Evolutionary conservation across 2,329 filamentous ascomycete genomes (phyloP), one percentile per base, ranked within the genome.

Genomic region (Ascosphaera acerosa): DNA sequence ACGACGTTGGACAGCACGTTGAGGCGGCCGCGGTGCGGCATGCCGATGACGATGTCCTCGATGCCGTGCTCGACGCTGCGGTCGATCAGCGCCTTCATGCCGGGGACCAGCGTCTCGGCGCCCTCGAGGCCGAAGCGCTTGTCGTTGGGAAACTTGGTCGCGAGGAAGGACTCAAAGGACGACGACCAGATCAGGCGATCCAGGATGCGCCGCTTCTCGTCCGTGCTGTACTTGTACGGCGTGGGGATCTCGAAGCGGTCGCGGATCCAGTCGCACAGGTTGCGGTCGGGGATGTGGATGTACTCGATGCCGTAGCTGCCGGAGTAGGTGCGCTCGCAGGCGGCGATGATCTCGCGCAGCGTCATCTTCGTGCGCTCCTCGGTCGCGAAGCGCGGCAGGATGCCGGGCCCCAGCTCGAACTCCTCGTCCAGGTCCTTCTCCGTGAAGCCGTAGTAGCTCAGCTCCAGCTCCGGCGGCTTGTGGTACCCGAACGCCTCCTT

Each of bases 61-160:
- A 97, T 76, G 36, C 87, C 87, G 47, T 91, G 91, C 52, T 97
- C 87, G 43, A 97, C 87, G 49, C 82, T 92, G 48, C 87, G 77
- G 55, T 97, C 87, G 41, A 97, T 97, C 39, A 97, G 61, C 33
- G 87, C 87, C 64, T 97, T 97, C 87, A 97, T 97, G 53, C 87
- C 87, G 17, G 87, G 87, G 35, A 97, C 89, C 41, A 97, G 66
- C 34, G 80, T 84, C 57, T 97, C 87, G 48, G 82, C 90, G 50
- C 87, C 87, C 59, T 97, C 87, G 17, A 97, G 69, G 58, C 87
- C 87, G 55, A 97, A 97, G 49, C 87, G 78, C 67, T 97, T 97
- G 60, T 97, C 87, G 57, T 97, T 97, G 53, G 87, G 87, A 57
- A 92, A 94, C 57, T 97, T 97, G 35, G 81, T 92, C 34, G 87